These are phyloP conservation scores for Pleurotus salmoneostramineus DNA, from an alignment of 768 basidiomycete species.

Conservation along the genomic window DNA sequence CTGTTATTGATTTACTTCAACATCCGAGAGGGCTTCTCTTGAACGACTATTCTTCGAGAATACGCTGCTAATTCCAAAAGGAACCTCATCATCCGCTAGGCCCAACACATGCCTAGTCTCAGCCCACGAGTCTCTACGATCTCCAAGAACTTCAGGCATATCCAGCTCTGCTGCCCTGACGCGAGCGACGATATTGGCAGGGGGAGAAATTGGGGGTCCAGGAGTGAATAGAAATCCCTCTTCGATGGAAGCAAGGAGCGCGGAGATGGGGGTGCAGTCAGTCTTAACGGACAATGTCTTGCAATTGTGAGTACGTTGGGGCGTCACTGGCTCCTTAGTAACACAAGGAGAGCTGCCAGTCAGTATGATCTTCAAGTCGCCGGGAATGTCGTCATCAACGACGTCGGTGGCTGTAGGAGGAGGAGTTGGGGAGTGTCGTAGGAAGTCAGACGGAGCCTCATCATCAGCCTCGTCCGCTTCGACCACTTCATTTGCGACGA, in stretches of 20 bases:
- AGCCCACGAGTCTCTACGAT: conserved; percentile 7
- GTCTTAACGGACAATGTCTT: background rate
- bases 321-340: background rate
- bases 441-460: background rate
- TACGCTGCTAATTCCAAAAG: conserved; percentile 3
- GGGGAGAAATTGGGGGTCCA: conserved; percentile 56
- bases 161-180: conserved; percentile 1
- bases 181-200: conserved; percentile 35
- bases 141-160: background rate
- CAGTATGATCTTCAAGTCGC: conserved; percentile 1
- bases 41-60: conserved; percentile 2
- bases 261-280: conserved; percentile 56
- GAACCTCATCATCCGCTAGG: background rate
- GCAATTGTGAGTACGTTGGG: background rate
- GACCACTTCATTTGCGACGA: background rate
- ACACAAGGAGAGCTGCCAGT: background rate
- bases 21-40: conserved; percentile 2
- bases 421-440: background rate
- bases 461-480: background rate
- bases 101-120: conserved; percentile 3
- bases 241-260: conserved; percentile 59
- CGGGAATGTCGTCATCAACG: background rate
- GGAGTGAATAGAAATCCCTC: conserved; percentile 68
- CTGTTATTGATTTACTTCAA: conserved; percentile 2
- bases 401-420: background rate